Base-by-base conservation (phyloP, 192 early-diverging fungal genomes). In the Coemansia sp. region DNA sequence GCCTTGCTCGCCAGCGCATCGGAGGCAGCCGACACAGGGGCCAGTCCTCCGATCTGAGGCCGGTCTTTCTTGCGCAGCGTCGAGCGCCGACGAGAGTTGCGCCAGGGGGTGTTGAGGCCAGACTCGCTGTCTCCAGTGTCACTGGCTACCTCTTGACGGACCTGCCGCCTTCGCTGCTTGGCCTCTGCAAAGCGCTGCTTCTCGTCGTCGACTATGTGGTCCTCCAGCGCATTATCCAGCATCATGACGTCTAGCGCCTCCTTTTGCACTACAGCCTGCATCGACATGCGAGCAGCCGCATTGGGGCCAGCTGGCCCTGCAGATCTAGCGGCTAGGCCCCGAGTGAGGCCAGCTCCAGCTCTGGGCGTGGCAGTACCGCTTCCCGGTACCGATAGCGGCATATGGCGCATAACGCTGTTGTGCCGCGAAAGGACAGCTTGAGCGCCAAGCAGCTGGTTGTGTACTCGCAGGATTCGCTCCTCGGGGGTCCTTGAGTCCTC, bases 401-500 rank as follows among this genome's bases (percentile, higher is more conserved):
- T 63, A 14, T 65, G 71, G 57, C 77, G 77, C 72, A 80, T 53
- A 16, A 60, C 56, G 46, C 72, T 73, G 65, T 67, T 67, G 63
- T 82, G 79, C 7, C 79, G 66, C 43, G 79, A 76, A 34, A 83
- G 71, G 65, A 77, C 71, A 0, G 80, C 80, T 56, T 83, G 80
- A 5, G 75, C 80, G 35, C 80, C 80, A 23, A 83, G 63, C 26
- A 83, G 71, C 69, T 83, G 80, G 66, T 83, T 83, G 55, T 83
- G 80, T 20, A 83, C 71, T 1, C 75, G 74, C 60, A 58, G 58
- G 33, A 82, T 69, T 39, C 60, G 55, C 61, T 72, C 73, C 65
- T 82, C 70, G 28, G 68, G 24, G 31, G 74, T 68, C 10, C 33
- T 39, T 14, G 57, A 24, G 14, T 42, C 38, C 0, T n/a, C 40